Evolutionary conservation across 768 basidiomycete genomes (phyloP).

Genomic region (Suillus cothurnatus): DNA sequence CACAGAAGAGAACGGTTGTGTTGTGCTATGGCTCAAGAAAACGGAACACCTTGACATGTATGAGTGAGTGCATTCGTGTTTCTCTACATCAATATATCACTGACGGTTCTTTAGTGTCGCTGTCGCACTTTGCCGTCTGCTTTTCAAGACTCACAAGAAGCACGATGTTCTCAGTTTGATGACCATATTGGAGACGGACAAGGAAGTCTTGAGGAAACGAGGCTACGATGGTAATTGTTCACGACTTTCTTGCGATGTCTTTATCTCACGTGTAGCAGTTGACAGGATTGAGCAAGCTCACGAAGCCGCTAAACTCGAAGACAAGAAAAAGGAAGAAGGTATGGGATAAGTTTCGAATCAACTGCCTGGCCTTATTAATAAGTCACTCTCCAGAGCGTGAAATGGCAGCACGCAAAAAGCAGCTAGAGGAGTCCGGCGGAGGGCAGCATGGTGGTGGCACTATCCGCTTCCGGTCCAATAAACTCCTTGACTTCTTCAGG

Average conservation of each 20-base stretch:
- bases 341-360: background rate
- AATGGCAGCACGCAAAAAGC: background rate
- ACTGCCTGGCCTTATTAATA: background rate
- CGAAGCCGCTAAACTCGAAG: background rate
- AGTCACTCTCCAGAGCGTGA: background rate
- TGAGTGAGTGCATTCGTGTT: slow-evolving; percentile 72
- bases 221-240: slow-evolving; percentile 71
- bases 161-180: slow-evolving; percentile 87
- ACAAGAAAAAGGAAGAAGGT: slow-evolving; percentile 1
- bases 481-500: background rate
- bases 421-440: background rate
- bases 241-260: background rate
- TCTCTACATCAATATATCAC: background rate
- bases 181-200: slow-evolving; percentile 87
- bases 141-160: slow-evolving; percentile 73
- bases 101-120: slow-evolving; percentile 59
- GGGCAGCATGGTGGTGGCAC: background rate
- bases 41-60: slow-evolving; percentile 53
- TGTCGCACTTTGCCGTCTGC: slow-evolving; percentile 70
- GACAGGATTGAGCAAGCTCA: slow-evolving; percentile 1
- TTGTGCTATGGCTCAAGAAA: slow-evolving; percentile 65
- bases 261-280: background rate
- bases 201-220: slow-evolving; percentile 71
- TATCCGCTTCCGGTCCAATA: background rate
- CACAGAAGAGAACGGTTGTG: slow-evolving; percentile 44